phyloP scores from a whole-genome alignment of 2,329 filamentous ascomycete genomes.

The Exophiala spinifera region DNA sequence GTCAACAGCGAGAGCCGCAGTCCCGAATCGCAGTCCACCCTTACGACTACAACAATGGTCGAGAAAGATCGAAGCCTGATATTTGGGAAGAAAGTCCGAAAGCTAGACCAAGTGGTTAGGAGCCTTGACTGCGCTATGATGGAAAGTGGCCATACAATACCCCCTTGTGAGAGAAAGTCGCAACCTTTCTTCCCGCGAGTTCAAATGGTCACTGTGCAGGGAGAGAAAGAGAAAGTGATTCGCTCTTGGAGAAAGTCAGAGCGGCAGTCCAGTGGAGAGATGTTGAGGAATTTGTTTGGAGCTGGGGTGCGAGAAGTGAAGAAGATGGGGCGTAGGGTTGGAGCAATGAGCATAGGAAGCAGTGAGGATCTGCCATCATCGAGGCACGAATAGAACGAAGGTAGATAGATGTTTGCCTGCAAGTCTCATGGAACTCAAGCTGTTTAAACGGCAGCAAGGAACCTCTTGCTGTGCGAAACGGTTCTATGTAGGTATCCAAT shows the following conservation, averaged over 20 bases:
- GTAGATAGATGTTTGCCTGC: no score
- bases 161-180: neutral
- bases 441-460: neutral
- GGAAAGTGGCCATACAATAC: conserved; percentile 13
- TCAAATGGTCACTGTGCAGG: conserved; percentile 12
- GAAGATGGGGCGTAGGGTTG: conserved; percentile 25
- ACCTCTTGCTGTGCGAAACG: neutral
- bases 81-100: neutral
- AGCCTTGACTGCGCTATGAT: conserved; percentile 11
- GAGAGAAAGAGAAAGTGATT: conserved; percentile 17
- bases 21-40: neutral
- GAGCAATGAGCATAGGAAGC: conserved; percentile 20
- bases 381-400: neutral
- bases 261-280: conserved; percentile 22
- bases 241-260: conserved; percentile 15
- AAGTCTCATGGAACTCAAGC: no score
- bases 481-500: conserved; percentile 23
- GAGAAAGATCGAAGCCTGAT: neutral
- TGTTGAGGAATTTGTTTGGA: conserved; percentile 24
- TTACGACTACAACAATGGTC: neutral
- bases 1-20: conserved; percentile 1
- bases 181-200: conserved; percentile 1
- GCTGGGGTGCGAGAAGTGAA: conserved; percentile 24
- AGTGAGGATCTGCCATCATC: conserved; percentile 11
- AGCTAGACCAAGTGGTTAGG: conserved; percentile 1